Conservation (phyloP, 257 asterid species). For the Echium plantagineum region DNA sequence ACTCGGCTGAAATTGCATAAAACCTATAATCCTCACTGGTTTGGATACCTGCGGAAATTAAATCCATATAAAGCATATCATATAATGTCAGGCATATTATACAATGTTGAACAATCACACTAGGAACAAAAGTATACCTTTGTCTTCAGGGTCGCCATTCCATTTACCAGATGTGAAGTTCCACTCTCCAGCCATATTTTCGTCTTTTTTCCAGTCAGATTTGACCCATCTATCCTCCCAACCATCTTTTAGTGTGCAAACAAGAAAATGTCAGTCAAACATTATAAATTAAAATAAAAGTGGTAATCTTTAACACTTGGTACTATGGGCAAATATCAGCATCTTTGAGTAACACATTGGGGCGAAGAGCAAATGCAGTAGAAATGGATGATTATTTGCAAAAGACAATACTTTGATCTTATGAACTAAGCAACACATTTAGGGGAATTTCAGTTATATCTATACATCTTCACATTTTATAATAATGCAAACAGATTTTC, state of each 20-base stretch:
- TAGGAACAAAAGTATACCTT: neutral
- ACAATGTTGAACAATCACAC: neutral
- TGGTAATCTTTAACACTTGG: neutral
- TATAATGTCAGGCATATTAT: neutral
- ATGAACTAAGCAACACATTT: no score
- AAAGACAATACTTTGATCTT: no score
- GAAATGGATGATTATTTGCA: no score
- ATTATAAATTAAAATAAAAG: neutral
- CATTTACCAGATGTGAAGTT: conserved; percentile 2
- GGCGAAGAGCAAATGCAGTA: no score
- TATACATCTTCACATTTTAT: no score
- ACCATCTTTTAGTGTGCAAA: neutral
- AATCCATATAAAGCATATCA: neutral
- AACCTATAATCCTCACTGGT: conserved; percentile 88
- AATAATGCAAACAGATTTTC: no score
- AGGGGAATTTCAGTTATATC: no score
- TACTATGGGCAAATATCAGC: no score
- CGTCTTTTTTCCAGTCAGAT: conserved; percentile 7
- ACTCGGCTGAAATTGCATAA: conserved; percentile 92
- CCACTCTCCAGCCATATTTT: conserved; percentile 7
- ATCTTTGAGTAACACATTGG: no score
- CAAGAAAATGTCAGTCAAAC: neutral
- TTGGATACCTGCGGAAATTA: conserved; percentile 53
- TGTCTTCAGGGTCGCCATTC: conserved; percentile 1
- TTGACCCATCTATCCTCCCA: conserved; percentile 3